These are phyloP conservation scores for Diaporthe amygdali DNA, from an alignment of 2,329 filamentous ascomycete genomes.

Conservation along the genomic window DNA sequence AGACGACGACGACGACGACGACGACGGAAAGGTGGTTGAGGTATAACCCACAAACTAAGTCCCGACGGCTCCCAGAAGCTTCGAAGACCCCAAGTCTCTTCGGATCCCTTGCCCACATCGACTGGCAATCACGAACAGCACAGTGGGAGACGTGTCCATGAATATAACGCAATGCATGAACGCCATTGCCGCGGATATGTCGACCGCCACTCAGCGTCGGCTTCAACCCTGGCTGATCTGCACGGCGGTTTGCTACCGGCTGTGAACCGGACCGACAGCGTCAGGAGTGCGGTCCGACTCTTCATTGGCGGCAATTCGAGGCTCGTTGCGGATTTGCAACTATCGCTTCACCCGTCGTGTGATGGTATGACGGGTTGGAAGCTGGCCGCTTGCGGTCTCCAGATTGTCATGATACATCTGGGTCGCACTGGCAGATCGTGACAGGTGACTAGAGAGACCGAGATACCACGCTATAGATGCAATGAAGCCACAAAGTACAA, in stretches of 20 bases:
- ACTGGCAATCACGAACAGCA: not conserved
- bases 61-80: not conserved
- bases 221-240: not conserved
- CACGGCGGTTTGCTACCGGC: not conserved
- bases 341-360: not conserved
- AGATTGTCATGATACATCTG: not conserved
- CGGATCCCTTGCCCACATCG: too few species aligned
- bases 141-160: not conserved
- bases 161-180: not conserved
- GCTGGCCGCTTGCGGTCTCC: not conserved
- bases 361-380: not conserved
- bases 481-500: not conserved
- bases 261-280: not conserved
- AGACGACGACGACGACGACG: slow-evolving; percentile 58
- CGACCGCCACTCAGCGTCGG: not conserved
- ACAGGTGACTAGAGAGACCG: not conserved
- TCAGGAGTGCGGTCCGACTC: not conserved
- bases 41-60: slow-evolving; percentile 41
- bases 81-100: not conserved
- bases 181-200: not conserved
- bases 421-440: slow-evolving; percentile 1
- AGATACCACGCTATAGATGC: not conserved
- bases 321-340: not conserved
- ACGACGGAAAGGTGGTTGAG: slow-evolving; percentile 61
- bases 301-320: not conserved